Percentiles rank a stretch among this genome's conserved stretches.
phyloP scores from a whole-genome alignment of 768 basidiomycete genomes.

The Lyophyllum shimeji region DNA sequence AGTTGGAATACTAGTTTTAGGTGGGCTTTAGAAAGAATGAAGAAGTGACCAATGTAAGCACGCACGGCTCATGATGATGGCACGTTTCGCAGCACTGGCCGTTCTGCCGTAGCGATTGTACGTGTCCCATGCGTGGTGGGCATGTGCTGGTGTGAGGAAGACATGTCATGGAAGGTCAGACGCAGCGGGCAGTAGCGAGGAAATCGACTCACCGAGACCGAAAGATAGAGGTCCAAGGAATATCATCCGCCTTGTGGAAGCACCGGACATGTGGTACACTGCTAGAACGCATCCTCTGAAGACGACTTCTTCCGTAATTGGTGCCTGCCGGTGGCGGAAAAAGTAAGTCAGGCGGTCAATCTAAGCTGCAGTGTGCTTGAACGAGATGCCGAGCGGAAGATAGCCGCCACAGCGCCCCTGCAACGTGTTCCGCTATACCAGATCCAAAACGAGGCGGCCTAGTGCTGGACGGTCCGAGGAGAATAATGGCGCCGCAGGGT shows the following conservation, averaged over 20 bases:
- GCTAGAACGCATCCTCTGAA: constrained; percentile 85
- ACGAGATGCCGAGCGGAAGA: neutral
- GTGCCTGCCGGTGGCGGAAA: constrained; percentile 56
- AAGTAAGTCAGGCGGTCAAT: neutral
- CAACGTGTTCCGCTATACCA: neutral
- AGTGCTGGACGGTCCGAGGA: neutral
- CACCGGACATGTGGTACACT: constrained; percentile 66
- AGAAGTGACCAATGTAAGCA: neutral
- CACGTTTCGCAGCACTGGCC: constrained; percentile 57
- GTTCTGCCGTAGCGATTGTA: constrained; percentile 77
- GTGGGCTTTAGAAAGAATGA: neutral
- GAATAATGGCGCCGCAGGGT: neutral
- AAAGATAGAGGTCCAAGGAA: constrained; percentile 85
- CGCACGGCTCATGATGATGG: constrained; percentile 57
- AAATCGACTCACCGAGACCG: constrained; percentile 65
- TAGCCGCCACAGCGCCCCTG: too few species aligned
- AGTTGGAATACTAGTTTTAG: constrained; percentile 74
- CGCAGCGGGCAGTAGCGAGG: neutral
- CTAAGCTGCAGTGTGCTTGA: neutral
- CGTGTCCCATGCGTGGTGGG: constrained; percentile 89
- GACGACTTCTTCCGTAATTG: constrained; percentile 89
- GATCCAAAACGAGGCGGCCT: neutral
- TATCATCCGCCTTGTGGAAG: constrained; percentile 58
- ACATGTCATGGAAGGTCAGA: neutral
- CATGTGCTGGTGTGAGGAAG: constrained; percentile 59